Evolutionary conservation across 768 basidiomycete species (phyloP).

Genomic region (Agaricus subrufescens): DNA sequence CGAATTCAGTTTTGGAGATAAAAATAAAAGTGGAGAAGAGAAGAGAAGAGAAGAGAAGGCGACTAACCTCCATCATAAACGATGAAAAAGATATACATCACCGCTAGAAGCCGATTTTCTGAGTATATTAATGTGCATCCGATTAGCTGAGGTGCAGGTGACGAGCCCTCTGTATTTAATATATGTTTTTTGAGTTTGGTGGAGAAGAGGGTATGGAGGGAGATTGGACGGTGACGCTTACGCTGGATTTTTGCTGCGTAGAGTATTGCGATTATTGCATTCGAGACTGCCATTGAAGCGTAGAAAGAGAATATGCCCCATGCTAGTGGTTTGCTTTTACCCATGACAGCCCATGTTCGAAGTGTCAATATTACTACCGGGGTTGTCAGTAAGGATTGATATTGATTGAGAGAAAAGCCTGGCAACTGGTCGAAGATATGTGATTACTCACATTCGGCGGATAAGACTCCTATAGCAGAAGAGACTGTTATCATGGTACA

Average conservation of each 20-base stretch:
- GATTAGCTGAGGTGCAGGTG: not conserved
- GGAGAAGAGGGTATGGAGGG: not conserved
- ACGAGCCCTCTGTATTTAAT: not conserved
- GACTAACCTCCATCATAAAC: slow-evolving; percentile 3
- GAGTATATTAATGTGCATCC: not conserved
- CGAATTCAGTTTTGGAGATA: not conserved
- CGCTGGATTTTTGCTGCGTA: not conserved
- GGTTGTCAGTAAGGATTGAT: not conserved
- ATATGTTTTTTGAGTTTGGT: not conserved
- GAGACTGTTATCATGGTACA: not conserved
- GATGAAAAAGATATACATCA: not conserved
- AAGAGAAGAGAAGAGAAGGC: no score
- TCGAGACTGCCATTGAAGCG: not conserved
- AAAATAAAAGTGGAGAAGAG: not conserved
- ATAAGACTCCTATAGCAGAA: not conserved
- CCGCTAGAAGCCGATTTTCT: not conserved
- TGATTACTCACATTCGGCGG: not conserved
- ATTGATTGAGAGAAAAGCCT: not conserved
- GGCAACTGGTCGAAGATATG: not conserved
- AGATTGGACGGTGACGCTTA: not conserved
- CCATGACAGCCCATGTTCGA: slow-evolving; percentile 5
- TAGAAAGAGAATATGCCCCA: not conserved
- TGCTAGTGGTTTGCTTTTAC: not conserved
- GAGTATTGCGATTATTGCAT: not conserved
- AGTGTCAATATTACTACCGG: slow-evolving; percentile 6